Evolutionary conservation across 805 yeast species (phyloP).

Genomic region (Lipomyces chichibuensis): DNA sequence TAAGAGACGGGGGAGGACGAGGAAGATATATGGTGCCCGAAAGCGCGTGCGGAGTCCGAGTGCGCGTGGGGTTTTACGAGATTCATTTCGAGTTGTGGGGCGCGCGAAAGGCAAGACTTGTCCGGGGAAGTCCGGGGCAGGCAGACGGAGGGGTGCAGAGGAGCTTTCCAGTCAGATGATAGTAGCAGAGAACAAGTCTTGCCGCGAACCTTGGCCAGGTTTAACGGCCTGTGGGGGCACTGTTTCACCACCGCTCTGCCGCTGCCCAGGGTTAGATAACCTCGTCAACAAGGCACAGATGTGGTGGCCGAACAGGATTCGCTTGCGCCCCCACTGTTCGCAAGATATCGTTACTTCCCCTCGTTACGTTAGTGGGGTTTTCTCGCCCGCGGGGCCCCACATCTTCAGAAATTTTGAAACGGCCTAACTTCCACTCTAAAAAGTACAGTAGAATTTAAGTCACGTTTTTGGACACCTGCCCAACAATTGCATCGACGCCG

Average conservation of each 20-base stretch:
- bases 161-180: background rate
- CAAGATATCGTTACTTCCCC: no score
- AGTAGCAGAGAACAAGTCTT: background rate
- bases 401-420: background rate
- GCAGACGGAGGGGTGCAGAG: background rate
- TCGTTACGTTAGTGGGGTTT: no score
- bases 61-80: background rate
- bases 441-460: background rate
- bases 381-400: background rate
- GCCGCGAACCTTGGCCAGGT: background rate
- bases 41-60: background rate
- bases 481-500: background rate
- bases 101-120: background rate
- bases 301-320: background rate
- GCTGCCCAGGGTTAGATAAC: background rate
- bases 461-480: background rate
- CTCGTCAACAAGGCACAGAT: no score
- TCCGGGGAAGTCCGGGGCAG: background rate
- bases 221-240: background rate
- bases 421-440: no score
- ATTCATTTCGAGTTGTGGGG: background rate
- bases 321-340: background rate
- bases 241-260: background rate
- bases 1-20: background rate
- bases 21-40: background rate